Conservation (phyloP, 2,329 filamentous ascomycete species). For the Diaporthe sp. region DNA sequence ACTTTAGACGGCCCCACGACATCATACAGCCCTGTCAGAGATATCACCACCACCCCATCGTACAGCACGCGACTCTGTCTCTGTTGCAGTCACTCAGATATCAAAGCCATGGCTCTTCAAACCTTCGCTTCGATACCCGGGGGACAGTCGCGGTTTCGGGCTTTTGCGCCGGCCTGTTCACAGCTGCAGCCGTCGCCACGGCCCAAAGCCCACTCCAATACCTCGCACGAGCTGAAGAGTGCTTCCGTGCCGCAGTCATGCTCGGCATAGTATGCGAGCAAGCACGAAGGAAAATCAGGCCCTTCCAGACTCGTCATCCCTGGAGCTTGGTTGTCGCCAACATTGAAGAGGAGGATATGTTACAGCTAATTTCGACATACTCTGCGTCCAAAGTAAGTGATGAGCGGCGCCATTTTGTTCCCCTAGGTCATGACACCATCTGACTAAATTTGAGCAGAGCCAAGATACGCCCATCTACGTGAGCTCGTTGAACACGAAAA, state of each 20-base stretch:
- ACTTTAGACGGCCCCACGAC: neutral
- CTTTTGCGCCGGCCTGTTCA: conserved; percentile 9
- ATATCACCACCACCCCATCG: neutral
- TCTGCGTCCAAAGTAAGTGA: neutral
- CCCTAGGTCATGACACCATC: neutral
- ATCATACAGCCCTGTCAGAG: neutral
- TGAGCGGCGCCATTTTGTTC: neutral
- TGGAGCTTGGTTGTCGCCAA: conserved; percentile 8
- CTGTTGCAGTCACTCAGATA: neutral
- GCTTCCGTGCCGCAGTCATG: conserved; percentile 11
- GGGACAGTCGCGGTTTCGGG: neutral
- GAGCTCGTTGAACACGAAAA: neutral
- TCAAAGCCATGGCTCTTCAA: neutral
- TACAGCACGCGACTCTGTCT: neutral
- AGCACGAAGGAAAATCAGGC: neutral
- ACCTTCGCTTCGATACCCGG: neutral
- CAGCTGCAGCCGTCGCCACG: conserved; percentile 3
- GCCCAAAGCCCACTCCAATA: neutral
- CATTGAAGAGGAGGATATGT: neutral
- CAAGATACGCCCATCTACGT: neutral
- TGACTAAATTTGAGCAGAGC: neutral
- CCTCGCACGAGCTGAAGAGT: conserved; percentile 5
- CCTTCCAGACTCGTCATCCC: neutral
- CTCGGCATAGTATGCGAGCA: neutral
- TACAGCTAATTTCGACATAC: neutral